Evolutionary conservation across 768 basidiomycete species (phyloP).

Genomic region (Coprinopsis marcescibilis): DNA sequence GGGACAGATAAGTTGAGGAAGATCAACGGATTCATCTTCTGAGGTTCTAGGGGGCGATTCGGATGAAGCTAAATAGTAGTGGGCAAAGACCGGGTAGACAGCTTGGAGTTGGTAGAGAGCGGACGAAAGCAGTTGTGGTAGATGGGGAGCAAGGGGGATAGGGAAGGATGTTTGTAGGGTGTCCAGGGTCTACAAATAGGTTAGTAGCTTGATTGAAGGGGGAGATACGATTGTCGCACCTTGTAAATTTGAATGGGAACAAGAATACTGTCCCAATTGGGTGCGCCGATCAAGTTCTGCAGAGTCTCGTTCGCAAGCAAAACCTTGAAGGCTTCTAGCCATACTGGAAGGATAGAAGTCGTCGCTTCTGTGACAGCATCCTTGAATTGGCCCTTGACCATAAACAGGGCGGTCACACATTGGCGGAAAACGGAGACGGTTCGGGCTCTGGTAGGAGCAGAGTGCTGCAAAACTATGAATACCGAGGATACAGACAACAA

Average conservation of each 20-base stretch:
- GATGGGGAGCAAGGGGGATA: slow-evolving; percentile 56
- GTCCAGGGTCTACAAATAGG: slow-evolving; percentile 60
- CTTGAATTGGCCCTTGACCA: slow-evolving; percentile 92
- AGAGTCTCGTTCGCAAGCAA: slow-evolving; percentile 62
- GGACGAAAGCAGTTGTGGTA: slow-evolving; percentile 52
- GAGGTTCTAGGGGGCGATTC: slow-evolving; percentile 56
- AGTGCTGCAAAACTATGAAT: slow-evolving; percentile 45
- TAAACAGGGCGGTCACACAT: slow-evolving; percentile 84
- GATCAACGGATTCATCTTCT: slow-evolving; percentile 72
- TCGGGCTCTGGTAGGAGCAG: slow-evolving; percentile 76
- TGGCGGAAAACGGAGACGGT: slow-evolving; percentile 87
- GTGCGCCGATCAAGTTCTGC: slow-evolving; percentile 49
- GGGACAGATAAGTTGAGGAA: slow-evolving; percentile 70
- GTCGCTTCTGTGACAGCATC: slow-evolving; percentile 80
- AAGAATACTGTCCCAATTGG: slow-evolving; percentile 77
- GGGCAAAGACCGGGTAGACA: slow-evolving; percentile 54
- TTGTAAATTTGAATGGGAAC: slow-evolving; percentile 83
- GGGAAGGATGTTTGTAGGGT: slow-evolving; percentile 80
- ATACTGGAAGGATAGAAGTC: slow-evolving; percentile 75
- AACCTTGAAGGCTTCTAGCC: slow-evolving; percentile 87
- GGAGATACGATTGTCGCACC: slow-evolving; percentile 39
- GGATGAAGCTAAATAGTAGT: slow-evolving; percentile 53
- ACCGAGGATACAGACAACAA: not conserved
- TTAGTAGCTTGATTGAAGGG: not conserved
- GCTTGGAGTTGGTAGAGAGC: slow-evolving; percentile 55